phyloP scores from a whole-genome alignment of 441 rosid genomes.

The Erodium texanum region DNA sequence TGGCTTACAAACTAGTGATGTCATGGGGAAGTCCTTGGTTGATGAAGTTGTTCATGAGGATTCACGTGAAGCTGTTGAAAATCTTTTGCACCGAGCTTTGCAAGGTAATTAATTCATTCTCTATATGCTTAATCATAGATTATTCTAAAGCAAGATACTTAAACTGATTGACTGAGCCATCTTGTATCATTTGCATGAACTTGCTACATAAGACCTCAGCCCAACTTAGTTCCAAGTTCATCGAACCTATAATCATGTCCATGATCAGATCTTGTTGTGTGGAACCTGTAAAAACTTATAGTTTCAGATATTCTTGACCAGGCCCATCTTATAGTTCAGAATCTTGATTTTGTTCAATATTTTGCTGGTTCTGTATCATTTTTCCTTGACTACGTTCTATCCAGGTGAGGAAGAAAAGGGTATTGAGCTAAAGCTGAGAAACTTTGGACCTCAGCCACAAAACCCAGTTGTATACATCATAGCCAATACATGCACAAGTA shows the following conservation, averaged over 20 bases:
- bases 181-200: neutral
- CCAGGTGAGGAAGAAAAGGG: constrained; percentile 63
- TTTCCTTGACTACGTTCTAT: constrained; percentile 9
- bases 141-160: neutral
- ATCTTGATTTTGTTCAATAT: neutral
- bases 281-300: neutral
- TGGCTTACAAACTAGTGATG: constrained; percentile 56
- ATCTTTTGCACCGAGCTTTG: constrained; percentile 41
- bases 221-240: neutral
- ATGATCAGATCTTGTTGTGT: neutral
- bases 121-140: neutral
- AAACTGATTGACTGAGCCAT: neutral
- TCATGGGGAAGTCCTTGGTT: constrained; percentile 50
- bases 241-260: neutral
- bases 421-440: constrained; percentile 55
- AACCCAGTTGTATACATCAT: constrained; percentile 43
- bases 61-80: constrained; percentile 30
- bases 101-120: constrained; percentile 34
- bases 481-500: constrained; percentile 67
- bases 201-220: neutral
- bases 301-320: neutral
- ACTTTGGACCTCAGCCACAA: constrained; percentile 38
- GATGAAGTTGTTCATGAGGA: constrained; percentile 42
- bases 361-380: neutral
- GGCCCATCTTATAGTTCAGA: neutral